Percentiles rank a stretch among this genome's conserved stretches.
Conservation (phyloP, 306 rosid genomes). For the Cicer bijugum region DNA sequence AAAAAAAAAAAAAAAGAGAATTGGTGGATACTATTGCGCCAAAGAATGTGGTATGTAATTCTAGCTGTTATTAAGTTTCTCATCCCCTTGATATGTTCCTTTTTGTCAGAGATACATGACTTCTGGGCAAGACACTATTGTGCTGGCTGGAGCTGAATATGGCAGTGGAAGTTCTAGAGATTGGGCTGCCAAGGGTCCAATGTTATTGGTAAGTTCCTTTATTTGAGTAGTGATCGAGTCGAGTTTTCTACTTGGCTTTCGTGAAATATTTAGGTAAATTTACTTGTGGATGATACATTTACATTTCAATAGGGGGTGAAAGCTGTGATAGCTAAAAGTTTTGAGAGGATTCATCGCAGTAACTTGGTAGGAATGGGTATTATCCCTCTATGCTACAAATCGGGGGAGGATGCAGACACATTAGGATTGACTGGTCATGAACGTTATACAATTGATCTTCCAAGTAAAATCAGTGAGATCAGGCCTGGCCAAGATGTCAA, state of each 20-base stretch:
- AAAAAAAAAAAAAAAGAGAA: neutral
- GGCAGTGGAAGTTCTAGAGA: slow-evolving; percentile 95
- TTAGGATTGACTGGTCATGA: slow-evolving; percentile 92
- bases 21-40: neutral
- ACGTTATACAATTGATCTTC: slow-evolving; percentile 86
- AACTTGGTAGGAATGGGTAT: slow-evolving; percentile 97
- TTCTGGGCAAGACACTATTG: slow-evolving; percentile 77
- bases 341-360: slow-evolving; percentile 93
- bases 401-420: slow-evolving; percentile 83
- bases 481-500: slow-evolving; percentile 92
- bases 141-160: slow-evolving; percentile 91
- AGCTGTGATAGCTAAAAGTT: slow-evolving; percentile 91
- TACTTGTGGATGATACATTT: slow-evolving; percentile 20
- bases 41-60: slow-evolving; percentile 3
- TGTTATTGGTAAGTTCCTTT: slow-evolving; percentile 75
- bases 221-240: slow-evolving; percentile 2
- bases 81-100: slow-evolving; percentile 35
- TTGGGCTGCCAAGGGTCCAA: slow-evolving; percentile 99
- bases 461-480: slow-evolving; percentile 65
- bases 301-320: slow-evolving; percentile 73
- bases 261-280: slow-evolving; percentile 6
- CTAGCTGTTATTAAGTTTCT: slow-evolving; percentile 34
- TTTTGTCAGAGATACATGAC: slow-evolving; percentile 70
- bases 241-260: slow-evolving; percentile 16
- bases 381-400: slow-evolving; percentile 87